Evolutionary conservation across 805 yeast genomes (phyloP).

Genomic region (Wickerhamiella azyma): DNA sequence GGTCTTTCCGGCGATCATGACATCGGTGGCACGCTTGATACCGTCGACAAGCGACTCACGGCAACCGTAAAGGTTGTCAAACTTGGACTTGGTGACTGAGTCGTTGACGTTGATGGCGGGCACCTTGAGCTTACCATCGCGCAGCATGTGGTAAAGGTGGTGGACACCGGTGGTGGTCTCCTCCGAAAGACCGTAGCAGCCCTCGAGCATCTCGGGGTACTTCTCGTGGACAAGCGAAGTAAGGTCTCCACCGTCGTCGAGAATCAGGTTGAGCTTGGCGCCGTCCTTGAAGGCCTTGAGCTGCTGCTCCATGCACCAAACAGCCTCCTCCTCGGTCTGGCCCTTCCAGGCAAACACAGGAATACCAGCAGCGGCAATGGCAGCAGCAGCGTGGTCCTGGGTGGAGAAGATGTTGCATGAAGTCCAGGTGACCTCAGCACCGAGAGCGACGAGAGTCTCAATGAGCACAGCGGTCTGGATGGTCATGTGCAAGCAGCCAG

Average conservation of each 20-base stretch:
- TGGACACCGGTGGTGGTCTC: conserved; percentile 99
- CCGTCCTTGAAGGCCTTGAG: conserved; percentile 94
- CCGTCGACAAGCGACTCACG: conserved; percentile 98
- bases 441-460: conserved; percentile 91
- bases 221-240: conserved; percentile 93
- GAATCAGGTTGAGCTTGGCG: conserved; percentile 87
- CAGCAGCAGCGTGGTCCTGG: conserved; percentile 99
- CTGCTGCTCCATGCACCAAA: conserved; percentile 99
- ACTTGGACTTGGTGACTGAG: conserved; percentile 97
- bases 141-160: conserved; percentile 93
- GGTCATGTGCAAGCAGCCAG: conserved; percentile 99
- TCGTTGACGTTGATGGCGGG: conserved; percentile 99
- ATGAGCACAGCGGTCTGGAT: conserved; percentile 97
- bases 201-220: conserved; percentile 94
- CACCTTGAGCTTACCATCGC: conserved; percentile 77
- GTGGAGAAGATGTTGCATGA: conserved; percentile 99
- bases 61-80: conserved; percentile 99
- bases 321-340: conserved; percentile 98
- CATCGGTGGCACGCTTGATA: conserved; percentile 99
- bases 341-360: conserved; percentile 99
- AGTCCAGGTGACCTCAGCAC: conserved; percentile 99
- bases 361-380: conserved; percentile 97
- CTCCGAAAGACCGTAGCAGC: conserved; percentile 91
- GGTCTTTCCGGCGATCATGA: conserved; percentile 98
- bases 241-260: conserved; percentile 99